Evolutionary conservation across 306 rosid species (phyloP), one percentile per base, ranked within the genome.

Genomic region (Lathyrus aphaca): DNA sequence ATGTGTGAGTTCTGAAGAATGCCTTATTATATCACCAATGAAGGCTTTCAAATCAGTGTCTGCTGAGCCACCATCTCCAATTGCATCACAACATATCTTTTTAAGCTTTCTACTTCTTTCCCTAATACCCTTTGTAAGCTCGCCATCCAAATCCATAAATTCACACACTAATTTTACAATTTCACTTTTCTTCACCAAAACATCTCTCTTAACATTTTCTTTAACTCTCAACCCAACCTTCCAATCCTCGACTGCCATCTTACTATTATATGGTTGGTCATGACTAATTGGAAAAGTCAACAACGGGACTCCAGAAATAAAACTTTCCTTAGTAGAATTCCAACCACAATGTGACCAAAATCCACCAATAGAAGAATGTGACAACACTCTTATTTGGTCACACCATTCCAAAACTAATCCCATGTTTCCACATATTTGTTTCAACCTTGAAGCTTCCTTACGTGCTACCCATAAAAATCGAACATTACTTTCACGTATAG

Each of bases 271-370:
- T 6, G 71, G 40, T 64, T 86, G 91, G 77, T 86, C 82, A 68
- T 38, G 51, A 35, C 23, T 1, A 14, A 83, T 63, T 14, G 88
- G 86, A 4, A 49, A 63, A 1, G 88, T 74, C 0, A 86, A 58
- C 68, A 86, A 45, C 0, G 85, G 86, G 27, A 86, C 74, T 0
- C 91, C 88, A 6, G 69, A 38, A 67, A 81, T 55, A n/a, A 79
- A 17, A 48, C 83, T 80, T 77, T 86, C 91, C 5, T 67, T 45
- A 12, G 69, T 74, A 0, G 86, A 86, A 79, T 81, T 83, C 91
- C 88, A 86, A 1, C 88, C 86, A 59, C 88, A 83, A 21, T 83
- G 86, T 0, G 78, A 69, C 86, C 85, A 86, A 68, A 86, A 86
- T 0, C 86, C 91, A 40, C 83, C 86, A 30, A 50, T 4, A 27